phyloP scores from a whole-genome alignment of 2,329 filamentous ascomycete genomes.

The Arthrobotrys musiformis region DNA sequence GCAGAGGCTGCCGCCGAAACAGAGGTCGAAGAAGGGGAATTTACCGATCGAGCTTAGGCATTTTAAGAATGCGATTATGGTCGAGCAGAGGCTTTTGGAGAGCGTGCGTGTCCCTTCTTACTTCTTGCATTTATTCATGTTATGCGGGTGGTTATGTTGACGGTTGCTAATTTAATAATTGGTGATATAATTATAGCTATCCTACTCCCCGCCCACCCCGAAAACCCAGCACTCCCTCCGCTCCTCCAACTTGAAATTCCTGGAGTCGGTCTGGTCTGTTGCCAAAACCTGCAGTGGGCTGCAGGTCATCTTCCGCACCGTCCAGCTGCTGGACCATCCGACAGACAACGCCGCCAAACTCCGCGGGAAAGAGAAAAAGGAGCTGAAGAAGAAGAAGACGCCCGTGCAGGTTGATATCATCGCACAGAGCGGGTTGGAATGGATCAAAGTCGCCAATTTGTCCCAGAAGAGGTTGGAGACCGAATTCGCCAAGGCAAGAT shows the following conservation, averaged over 20 bases:
- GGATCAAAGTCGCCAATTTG: conserved; percentile 75
- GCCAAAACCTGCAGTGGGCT: conserved; percentile 71
- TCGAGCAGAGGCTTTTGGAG: conserved; percentile 66
- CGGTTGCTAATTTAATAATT: too few relatives aligned
- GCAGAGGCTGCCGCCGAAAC: conserved; percentile 35
- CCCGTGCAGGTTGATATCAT: conserved; percentile 74
- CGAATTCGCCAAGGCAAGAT: conserved; percentile 76
- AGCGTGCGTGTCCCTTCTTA: conserved; percentile 61
- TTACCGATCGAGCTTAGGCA: conserved; percentile 67
- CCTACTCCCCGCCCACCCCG: conserved; percentile 55
- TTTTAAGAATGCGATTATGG: conserved; percentile 65
- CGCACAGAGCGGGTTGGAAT: conserved; percentile 71
- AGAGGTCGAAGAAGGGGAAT: conserved; percentile 62
- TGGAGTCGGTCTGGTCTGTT: conserved; percentile 72
- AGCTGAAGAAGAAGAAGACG: conserved; percentile 62
- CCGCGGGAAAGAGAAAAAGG: conserved; percentile 62
- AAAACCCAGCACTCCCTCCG: conserved; percentile 69
- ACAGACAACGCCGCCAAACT: conserved; percentile 57
- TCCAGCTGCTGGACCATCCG: conserved; percentile 43
- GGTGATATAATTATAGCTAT: too few relatives aligned
- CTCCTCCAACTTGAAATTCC: conserved; percentile 75
- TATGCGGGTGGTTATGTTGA: too few relatives aligned
- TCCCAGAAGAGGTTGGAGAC: conserved; percentile 73
- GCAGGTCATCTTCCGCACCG: conserved; percentile 65
- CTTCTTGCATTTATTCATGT: too few relatives aligned